phyloP scores from a whole-genome alignment of 169 alveolate genomes.

The Plasmodium ovale region DNA sequence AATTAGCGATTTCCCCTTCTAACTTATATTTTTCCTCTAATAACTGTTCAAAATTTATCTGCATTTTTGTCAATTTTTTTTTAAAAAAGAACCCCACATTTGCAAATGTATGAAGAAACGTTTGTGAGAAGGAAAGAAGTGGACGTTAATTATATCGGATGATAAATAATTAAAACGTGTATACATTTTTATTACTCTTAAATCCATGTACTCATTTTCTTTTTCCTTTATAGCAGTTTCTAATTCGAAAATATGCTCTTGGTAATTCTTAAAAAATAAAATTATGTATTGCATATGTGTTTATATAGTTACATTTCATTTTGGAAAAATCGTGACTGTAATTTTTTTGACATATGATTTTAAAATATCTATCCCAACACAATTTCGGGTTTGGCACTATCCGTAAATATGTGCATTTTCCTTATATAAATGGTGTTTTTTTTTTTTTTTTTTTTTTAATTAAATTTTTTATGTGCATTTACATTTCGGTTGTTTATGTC shows the following conservation, averaged over 20 bases:
- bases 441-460: too few species aligned
- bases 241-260: slow-evolving; percentile 28
- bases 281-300: background rate
- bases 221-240: slow-evolving; percentile 35
- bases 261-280: slow-evolving; percentile 24
- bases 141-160: too few species aligned
- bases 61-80: too few species aligned
- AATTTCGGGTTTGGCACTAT: too few species aligned
- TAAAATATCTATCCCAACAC: background rate
- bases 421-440: too few species aligned
- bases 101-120: too few species aligned
- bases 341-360: background rate
- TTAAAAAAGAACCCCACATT: too few species aligned
- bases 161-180: too few species aligned
- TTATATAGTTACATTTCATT: background rate
- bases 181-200: slow-evolving; percentile 14
- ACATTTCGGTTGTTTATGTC: too few species aligned
- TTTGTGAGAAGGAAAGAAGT: background rate
- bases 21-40: slow-evolving; percentile 44
- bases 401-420: too few species aligned
- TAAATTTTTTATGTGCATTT: too few species aligned
- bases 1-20: slow-evolving; percentile 16
- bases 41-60: slow-evolving; percentile 42
- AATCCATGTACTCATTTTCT: slow-evolving; percentile 30
- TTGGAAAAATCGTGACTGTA: background rate